Evolutionary conservation across 1,284 basidiomycete species (phyloP), one percentile per base, ranked within the genome.

Genomic region (Leccinum olivaceoglutinosum): DNA sequence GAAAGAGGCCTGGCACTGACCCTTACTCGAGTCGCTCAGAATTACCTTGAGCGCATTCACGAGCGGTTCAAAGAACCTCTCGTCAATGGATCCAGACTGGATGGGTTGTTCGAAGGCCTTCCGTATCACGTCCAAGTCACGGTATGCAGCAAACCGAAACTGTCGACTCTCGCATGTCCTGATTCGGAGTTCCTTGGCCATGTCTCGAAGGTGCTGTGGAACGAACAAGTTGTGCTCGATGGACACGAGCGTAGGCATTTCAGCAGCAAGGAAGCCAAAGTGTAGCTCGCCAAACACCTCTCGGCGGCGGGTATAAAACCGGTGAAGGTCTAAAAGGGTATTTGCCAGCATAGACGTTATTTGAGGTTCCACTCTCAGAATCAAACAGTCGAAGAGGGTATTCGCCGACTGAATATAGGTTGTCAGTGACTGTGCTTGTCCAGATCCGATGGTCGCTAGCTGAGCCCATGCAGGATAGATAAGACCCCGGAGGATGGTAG

Each of bases 101-200:
- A 89, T 76, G 11, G 84, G 80, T 34, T 79, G 78, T 69, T 90
- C 88, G 64, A 93, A 91, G 1, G 86, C 85, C 62, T 81, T 77
- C 51, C 86, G 81, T 56, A 90, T 84, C 4, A 82, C 81, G 66
- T 78, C 86, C 34, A 92, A 77, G 70, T 92, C 86, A 9, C 87
- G 81, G 67, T 89, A 90, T 18, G 87, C 85, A 1, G 85, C 88
- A 68, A 86, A 84, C 3, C 88, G 82, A 71, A 92, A 91, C 21
- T 84, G 82, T 38, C 78, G 76, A 60, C 83, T 80, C 61, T 82
- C 80, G 68, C 87, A 90, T 3, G 91, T 79, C 4, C 76, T 75
- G 62, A 79, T 75, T 9, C 88, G 84, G 56, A 93, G 79, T 25
- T 76, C 75, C 41, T 75, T 78, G 3, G 80, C 81, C 32, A 81